Evolutionary conservation across 148 eudicot species (phyloP), one percentile per base, ranked within the genome.

Genomic region (Cornus suecica): DNA sequence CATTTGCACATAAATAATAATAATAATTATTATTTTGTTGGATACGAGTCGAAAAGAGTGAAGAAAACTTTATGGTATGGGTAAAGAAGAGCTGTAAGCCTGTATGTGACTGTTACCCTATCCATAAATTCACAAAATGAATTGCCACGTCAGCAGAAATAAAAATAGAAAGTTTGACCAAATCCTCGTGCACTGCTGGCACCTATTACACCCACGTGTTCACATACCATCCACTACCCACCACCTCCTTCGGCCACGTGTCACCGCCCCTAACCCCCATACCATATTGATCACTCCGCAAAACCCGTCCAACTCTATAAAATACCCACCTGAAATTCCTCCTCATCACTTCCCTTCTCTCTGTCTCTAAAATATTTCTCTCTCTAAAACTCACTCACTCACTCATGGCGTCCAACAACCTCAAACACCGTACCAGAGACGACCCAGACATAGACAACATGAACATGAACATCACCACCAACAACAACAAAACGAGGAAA

Each of bases 341-440:
- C 65, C 3, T n/a, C 37, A 52, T 10, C 27, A 18, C 54, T 32
- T 18, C 8, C 45, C 32, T 48, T 15, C 25, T 66, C 5, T 24
- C 62, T 41, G 8, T 7, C 5, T 16, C 22, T 25, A 7, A 10
- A 4, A 37, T n/a, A 3, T 37, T 37, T 37, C 42, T 37, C 42
- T 37, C 42, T 37, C 42, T 37, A 37, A 37, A 37, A 37, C 8
- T 37, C 42, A 4, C 42, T 37, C 6, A n/a, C 37, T 32, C 37
- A 37, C 42, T 37, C 42, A 83, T 87, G 90, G 87, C 82, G 18
- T 65, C 87, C 20, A 83, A 84, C 62, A 79, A 69, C 70, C 64
- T 88, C 68, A 87, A 76, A 65, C 89, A 86, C 9, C 84, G 89
- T 42, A 41, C 71, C 11, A 81, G 23, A 74, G 72, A 71, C n/a